Evolutionary conservation across 495 filamentous ascomycete genomes (phyloP), one percentile per base, ranked within the genome.

Genomic region (Corynascus novoguineensis): DNA sequence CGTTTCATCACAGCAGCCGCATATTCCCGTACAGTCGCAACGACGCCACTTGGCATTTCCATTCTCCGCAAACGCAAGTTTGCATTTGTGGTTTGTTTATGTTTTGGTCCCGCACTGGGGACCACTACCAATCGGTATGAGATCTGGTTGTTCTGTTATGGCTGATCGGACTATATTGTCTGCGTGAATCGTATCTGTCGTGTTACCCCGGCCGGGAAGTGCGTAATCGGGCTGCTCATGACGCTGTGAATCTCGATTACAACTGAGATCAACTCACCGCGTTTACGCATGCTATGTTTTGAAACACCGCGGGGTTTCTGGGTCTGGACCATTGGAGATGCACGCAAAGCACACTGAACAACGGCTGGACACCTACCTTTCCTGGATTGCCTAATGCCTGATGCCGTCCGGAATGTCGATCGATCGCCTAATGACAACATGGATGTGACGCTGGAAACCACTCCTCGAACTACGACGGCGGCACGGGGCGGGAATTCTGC

Each of bases 1-100:
- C 27, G 29, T 59, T 50, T 55, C 42, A 37, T 35, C 57, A 28
- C 57, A 17, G 21, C 44, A 40, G 57, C 57, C 55, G 57, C 50
- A 29, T 12, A 32, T 27, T 59, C 37, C 57, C 50, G 57, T 19
- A 29, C 47, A 31, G 29, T 10, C 5, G 29, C 34, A 9, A 17
- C 45, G 28, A 32, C 40, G 40, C 38, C 34, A 47, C 49, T 25
- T n/a, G 37, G 21, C 28, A 5, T 22, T 4, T 8, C 21, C 12
- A 4, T 29, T 24, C 27, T 22, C n/a, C 38, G 5, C 25, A 22
- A 42, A 24, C 11, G 24, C 35, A n/a, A n/a, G n/a, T n/a, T n/a
- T n/a, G n/a, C 8, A 9, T 6, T 17, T 41, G 7, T 31, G 35
- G 3, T 14, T 22, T 29, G 51, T 25, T 45, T 17, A 42, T 28